phyloP scores from a whole-genome alignment of 306 rosid species.

The Ceratonia siliqua region DNA sequence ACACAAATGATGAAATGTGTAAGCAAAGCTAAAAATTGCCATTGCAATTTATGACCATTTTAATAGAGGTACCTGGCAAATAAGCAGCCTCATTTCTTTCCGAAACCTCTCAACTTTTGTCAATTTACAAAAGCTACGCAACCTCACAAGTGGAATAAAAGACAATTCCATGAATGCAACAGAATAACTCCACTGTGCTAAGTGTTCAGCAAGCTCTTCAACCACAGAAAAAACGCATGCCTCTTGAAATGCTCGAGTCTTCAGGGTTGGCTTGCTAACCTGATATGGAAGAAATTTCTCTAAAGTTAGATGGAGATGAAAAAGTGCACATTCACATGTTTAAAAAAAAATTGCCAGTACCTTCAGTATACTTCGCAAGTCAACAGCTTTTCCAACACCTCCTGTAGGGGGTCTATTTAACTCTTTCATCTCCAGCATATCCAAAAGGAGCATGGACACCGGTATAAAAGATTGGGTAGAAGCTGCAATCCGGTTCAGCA shows the following conservation, averaged over 20 bases:
- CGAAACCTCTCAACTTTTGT: slow-evolving; percentile 90
- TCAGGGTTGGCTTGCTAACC: slow-evolving; percentile 84
- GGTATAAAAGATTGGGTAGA: slow-evolving; percentile 71
- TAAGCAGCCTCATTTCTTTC: slow-evolving; percentile 72
- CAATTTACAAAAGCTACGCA: slow-evolving; percentile 78
- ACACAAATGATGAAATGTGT: slow-evolving; percentile 15
- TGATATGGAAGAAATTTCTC: slow-evolving; percentile 37
- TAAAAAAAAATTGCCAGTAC: slow-evolving; percentile 40
- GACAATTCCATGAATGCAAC: slow-evolving; percentile 83
- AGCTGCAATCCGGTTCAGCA: slow-evolving; percentile 79
- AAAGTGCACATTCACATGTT: slow-evolving; percentile 5
- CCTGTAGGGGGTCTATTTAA: slow-evolving; percentile 79
- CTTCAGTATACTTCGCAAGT: slow-evolving; percentile 77
- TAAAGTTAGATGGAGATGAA: slow-evolving; percentile 18
- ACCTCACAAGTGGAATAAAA: slow-evolving; percentile 71
- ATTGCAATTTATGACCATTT: slow-evolving; percentile 14
- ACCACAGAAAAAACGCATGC: slow-evolving; percentile 87
- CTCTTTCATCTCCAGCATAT: slow-evolving; percentile 97
- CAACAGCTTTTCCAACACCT: slow-evolving; percentile 88
- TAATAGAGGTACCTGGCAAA: slow-evolving; percentile 62
- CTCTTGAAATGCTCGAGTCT: slow-evolving; percentile 96
- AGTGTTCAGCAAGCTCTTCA: slow-evolving; percentile 90
- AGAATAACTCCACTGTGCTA: slow-evolving; percentile 92
- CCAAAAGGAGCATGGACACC: slow-evolving; percentile 86
- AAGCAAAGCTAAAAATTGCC: slow-evolving; percentile 10